Conservation (phyloP, 2,329 filamentous ascomycete genomes). For the Penicillium sp. region DNA sequence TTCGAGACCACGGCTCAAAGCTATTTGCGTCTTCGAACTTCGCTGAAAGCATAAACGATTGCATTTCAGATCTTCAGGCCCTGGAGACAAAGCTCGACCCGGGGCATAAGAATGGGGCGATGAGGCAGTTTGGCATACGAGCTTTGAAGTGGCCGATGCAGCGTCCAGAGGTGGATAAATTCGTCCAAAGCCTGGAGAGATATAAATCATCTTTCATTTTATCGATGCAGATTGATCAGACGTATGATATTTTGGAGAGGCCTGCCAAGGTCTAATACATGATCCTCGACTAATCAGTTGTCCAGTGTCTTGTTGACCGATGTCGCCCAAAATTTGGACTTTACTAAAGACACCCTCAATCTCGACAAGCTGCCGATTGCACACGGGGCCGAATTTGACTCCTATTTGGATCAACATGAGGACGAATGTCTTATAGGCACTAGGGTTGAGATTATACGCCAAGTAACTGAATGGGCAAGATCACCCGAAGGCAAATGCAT, state of each 20-base stretch:
- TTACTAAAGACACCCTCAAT: too few relatives aligned
- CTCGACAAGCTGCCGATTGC: not conserved
- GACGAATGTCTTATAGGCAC: not conserved
- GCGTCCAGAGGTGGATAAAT: conserved; percentile 24
- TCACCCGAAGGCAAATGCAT: not conserved
- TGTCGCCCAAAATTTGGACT: too few relatives aligned
- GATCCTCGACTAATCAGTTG: too few relatives aligned
- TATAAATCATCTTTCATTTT: conserved; percentile 28
- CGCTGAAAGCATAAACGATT: conserved; percentile 13
- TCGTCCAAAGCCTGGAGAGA: conserved; percentile 21
- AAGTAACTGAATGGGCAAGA: not conserved
- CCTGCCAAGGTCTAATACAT: too few relatives aligned
- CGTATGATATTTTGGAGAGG: conserved; percentile 22
- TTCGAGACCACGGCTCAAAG: conserved; percentile 7
- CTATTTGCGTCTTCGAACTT: conserved; percentile 11
- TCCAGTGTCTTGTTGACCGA: too few relatives aligned
- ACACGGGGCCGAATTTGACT: not conserved
- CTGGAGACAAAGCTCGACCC: conserved; percentile 19
- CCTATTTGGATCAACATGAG: not conserved
- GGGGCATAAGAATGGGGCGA: conserved; percentile 11
- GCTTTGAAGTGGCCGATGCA: conserved; percentile 35
- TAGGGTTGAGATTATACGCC: not conserved
- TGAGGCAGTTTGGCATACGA: conserved; percentile 27
- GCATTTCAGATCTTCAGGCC: conserved; percentile 11
- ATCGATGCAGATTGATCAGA: conserved; percentile 31